Evolutionary conservation across 176 grass and related monocot species (phyloP).

Genomic region (Raddia guianensis): DNA sequence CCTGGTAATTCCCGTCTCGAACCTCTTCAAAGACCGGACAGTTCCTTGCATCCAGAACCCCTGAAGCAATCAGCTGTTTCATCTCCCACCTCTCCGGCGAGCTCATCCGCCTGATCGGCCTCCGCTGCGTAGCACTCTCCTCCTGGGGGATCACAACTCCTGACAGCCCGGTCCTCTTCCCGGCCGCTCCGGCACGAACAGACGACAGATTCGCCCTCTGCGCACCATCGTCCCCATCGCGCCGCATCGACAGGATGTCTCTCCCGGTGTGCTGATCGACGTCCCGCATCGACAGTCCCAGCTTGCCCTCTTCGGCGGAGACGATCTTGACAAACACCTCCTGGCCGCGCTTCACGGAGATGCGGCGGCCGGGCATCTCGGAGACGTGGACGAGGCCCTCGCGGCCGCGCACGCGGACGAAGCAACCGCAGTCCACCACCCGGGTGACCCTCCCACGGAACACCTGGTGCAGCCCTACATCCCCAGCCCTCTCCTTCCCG

Average conservation of each 20-base stretch:
- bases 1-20: constrained; percentile 57
- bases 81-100: constrained; percentile 80
- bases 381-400: constrained; percentile 82
- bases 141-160: constrained; percentile 62
- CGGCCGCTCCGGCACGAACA: neutral
- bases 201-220: constrained; percentile 30
- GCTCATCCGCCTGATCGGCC: constrained; percentile 62
- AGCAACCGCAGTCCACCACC: constrained; percentile 66
- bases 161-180: constrained; percentile 46
- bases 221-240: constrained; percentile 5
- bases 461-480: constrained; percentile 59
- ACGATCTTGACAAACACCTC: constrained; percentile 74
- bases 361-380: constrained; percentile 49
- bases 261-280: constrained; percentile 70
- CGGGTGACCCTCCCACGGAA: constrained; percentile 57
- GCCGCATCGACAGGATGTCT: constrained; percentile 49
- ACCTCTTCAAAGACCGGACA: constrained; percentile 59
- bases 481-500: constrained; percentile 23
- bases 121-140: constrained; percentile 19
- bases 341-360: constrained; percentile 55
- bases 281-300: constrained; percentile 65
- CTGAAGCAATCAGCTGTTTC: constrained; percentile 76
- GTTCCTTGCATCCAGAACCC: constrained; percentile 57
- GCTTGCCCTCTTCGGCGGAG: constrained; percentile 53
- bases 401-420: constrained; percentile 54